Base-by-base conservation (phyloP, 768 basidiomycete species). In the Lactifluus hygrophoroides region DNA sequence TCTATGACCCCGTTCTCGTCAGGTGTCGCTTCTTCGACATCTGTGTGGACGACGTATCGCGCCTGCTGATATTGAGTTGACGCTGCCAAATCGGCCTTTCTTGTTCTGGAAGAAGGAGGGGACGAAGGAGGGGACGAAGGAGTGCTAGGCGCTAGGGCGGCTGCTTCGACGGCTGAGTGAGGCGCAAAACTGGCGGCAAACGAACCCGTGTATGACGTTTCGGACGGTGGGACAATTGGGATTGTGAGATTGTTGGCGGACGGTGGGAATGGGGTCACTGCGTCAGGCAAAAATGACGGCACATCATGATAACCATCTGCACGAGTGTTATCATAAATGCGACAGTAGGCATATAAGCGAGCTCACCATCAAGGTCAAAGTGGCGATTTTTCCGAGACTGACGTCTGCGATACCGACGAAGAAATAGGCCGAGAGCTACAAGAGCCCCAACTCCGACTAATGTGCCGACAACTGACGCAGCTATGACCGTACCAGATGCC, bases 1-100 rank as follows among this genome's bases (percentile, higher is more conserved):
- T 90, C 88, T 6, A 88, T 76, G 21, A 86, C 71, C 6, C 76
- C 85, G 17, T 78, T 70, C 25, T 73, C 76, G 52, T 74, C 73
- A 7, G 79, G 73, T 10, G 72, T 38, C 13, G 66, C 70, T 64
- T 88, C 86, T 53, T 86, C 85, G 8, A 77, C 78, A 66, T 88
- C 88, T 3, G 81, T 84, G 62, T 89, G 86, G 6, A 88, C 62
- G 56, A 88, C 50, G 37, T 38, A 45, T 14, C 14, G 58, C 46
- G 57, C 30, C 28, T 34, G 56, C 19, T 44, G 49, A 28, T 38
- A 27, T 8, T 23, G 23, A 32, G 53, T 44, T 11, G 42, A 16
- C 17, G 53, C 19, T 14, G 23, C 19, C 45, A 28, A 35, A 21
- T 42, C 21, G 10, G 47, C 28, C 21, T 49, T 57, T 51, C 43